Evolutionary conservation across 495 filamentous ascomycete species (phyloP).

Genomic region (Penicillium turbatum): DNA sequence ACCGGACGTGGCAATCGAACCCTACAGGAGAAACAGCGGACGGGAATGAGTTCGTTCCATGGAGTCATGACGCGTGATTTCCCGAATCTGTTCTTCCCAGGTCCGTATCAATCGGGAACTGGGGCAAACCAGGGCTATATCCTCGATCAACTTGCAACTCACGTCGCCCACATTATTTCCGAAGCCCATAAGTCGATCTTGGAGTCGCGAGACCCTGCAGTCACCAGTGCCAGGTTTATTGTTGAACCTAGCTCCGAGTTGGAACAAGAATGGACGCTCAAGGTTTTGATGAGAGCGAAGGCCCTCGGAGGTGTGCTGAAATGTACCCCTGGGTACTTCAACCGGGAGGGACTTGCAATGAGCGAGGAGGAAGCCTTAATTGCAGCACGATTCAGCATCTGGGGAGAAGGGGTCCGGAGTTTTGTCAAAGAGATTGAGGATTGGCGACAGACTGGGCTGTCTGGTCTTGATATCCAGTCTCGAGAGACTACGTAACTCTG

Average conservation of each 20-base stretch:
- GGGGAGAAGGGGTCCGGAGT: conserved; percentile 17
- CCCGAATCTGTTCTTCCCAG: conserved; percentile 52
- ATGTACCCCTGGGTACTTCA: conserved; percentile 58
- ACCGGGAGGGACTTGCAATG: conserved; percentile 37
- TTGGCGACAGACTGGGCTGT: conserved; percentile 1
- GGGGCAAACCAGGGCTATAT: conserved; percentile 37
- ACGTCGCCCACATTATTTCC: conserved; percentile 46
- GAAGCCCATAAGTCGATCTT: conserved; percentile 25
- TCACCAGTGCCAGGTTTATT: conserved; percentile 4
- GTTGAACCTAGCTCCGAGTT: conserved; percentile 41
- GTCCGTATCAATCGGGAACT: conserved; percentile 32
- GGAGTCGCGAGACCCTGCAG: no score
- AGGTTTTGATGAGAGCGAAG: conserved; percentile 36
- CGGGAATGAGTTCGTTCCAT: conserved; percentile 41
- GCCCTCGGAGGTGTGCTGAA: conserved; percentile 34
- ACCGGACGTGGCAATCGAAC: conserved; percentile 38
- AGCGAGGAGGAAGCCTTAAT: background rate
- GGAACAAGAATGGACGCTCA: conserved; percentile 45
- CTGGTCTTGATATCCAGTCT: conserved; percentile 1
- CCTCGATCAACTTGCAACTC: conserved; percentile 34
- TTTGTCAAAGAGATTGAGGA: conserved; percentile 9
- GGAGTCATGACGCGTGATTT: conserved; percentile 42
- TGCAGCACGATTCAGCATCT: conserved; percentile 5
- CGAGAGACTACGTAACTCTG: background rate
- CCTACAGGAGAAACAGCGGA: conserved; percentile 40